Evolutionary conservation across 352 stramenopile species (phyloP), one percentile per base, ranked within the genome.

Genomic region (Pythium brachiatum): DNA sequence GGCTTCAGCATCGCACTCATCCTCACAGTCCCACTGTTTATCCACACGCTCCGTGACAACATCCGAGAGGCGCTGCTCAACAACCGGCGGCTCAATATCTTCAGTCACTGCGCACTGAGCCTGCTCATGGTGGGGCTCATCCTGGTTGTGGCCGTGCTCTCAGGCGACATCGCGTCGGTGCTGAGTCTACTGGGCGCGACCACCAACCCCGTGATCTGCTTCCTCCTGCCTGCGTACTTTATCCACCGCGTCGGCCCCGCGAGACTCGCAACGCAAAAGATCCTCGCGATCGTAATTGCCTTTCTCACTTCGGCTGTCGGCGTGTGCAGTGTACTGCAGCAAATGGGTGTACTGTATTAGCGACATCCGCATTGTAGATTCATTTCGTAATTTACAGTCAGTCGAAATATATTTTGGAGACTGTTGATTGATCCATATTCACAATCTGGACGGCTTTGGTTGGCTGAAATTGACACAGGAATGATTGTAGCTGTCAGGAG

Each of bases 181-280:
- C 79, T 96, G n/a, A 75, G 74, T 5, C 68, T 96, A 18, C 75
- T 96, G 13, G 88, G 88, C 38, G 78, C 86, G 27, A 96, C 86
- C 23, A 92, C 86, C 2, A 96, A 96, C 72, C 88, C 88, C 3
- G 68, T 87, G 56, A 95, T 96, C 64, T 95, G 88, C 70, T 96
- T 94, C 64, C 65, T 94, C 50, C 70, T 96, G n/a, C 88, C 88
- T 15, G 81, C 86, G 21, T 92, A 88, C 53, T 94, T 94, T 61
- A 72, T 92, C 57, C 62, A 75, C 26, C 75, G 78, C 20, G 58
- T 93, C 5, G 83, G 81, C 16, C 62, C 63, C 4, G 51, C 72
- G 27, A 61, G 73, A 15, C 74, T 86, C 48, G 57, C 63, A 16
- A 50, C 57, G 9, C 74, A 84, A 21, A 86, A 92, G 39, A 32